phyloP scores from a whole-genome alignment of 306 rosid genomes.

The Adenanthera pavonina region DNA sequence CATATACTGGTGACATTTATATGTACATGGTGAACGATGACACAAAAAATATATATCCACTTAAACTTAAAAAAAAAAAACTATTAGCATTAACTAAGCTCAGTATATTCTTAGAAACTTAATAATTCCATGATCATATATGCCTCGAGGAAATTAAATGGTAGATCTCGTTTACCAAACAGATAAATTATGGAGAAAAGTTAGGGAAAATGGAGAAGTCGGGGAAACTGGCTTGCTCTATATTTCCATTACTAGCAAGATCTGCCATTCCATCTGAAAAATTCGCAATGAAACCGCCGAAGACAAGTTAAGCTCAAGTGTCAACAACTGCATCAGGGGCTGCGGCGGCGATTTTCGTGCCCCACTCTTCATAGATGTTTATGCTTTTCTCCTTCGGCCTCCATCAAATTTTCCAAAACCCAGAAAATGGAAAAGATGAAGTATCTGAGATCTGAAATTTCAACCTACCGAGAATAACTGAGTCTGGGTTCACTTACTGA shows the following conservation, averaged over 20 bases:
- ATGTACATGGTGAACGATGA: neutral
- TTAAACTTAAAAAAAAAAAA: neutral
- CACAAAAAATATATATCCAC: neutral
- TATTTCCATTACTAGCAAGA: slow-evolving; percentile 66
- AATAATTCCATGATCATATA: neutral
- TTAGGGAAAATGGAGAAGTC: neutral
- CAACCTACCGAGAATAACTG: slow-evolving; percentile 18
- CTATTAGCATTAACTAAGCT: neutral
- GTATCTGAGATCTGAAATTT: neutral
- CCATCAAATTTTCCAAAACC: slow-evolving; percentile 67
- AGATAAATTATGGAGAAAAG: neutral
- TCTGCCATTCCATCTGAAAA: slow-evolving; percentile 99
- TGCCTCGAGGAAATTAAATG: neutral
- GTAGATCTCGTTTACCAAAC: neutral
- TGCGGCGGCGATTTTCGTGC: slow-evolving; percentile 49
- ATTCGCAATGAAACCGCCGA: slow-evolving; percentile 52
- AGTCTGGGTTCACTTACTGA: slow-evolving; percentile 11
- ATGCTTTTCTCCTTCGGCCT: slow-evolving; percentile 64
- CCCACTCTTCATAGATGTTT: slow-evolving; percentile 76
- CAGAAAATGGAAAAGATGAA: neutral
- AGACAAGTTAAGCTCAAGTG: slow-evolving; percentile 60
- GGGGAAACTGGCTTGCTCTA: slow-evolving; percentile 75
- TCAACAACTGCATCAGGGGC: slow-evolving; percentile 64
- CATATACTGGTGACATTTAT: slow-evolving; percentile 22
- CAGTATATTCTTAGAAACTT: neutral